Conservation (phyloP, 768 basidiomycete genomes). For the Megacollybia marginata region DNA sequence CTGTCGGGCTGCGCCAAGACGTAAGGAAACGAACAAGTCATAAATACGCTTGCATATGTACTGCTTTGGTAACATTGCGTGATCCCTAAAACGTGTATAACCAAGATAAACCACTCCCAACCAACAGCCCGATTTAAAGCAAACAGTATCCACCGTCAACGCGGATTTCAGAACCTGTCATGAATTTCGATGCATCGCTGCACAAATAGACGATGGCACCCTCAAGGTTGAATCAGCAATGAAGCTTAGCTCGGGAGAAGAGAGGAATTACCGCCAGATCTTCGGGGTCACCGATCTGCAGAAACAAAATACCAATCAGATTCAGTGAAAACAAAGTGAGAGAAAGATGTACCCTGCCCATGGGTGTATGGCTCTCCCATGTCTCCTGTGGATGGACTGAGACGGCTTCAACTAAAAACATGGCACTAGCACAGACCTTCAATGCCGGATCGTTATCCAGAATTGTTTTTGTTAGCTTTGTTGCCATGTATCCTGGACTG, state of each 20-base stretch:
- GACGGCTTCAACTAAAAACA: not conserved
- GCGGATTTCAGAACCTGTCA: conserved; percentile 80
- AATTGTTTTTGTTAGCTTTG: conserved; percentile 80
- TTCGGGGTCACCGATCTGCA: conserved; percentile 84
- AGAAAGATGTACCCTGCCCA: conserved; percentile 60
- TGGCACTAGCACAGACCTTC: conserved; percentile 38
- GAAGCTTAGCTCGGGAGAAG: not conserved
- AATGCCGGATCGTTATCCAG: conserved; percentile 68
- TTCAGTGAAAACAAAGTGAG: not conserved
- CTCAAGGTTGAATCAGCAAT: conserved; percentile 18
- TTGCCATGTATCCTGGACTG: conserved; percentile 93
- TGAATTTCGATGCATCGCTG: conserved; percentile 84
- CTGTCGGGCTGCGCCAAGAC: no score
- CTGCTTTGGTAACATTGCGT: no score
- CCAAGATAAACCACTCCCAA: no score
- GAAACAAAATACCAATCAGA: conserved; percentile 6
- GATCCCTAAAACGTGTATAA: no score
- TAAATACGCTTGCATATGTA: no score
- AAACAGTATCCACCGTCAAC: conserved; percentile 88
- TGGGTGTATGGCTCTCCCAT: conserved; percentile 81
- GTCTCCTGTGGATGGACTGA: conserved; percentile 42
- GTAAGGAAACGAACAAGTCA: no score
- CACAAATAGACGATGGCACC: conserved; percentile 87
- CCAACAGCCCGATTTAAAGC: conserved; percentile 28
- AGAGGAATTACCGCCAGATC: conserved; percentile 63